Evolutionary conservation across 495 filamentous ascomycete species (phyloP), one percentile per base, ranked within the genome.

Genomic region (Podospora australis): DNA sequence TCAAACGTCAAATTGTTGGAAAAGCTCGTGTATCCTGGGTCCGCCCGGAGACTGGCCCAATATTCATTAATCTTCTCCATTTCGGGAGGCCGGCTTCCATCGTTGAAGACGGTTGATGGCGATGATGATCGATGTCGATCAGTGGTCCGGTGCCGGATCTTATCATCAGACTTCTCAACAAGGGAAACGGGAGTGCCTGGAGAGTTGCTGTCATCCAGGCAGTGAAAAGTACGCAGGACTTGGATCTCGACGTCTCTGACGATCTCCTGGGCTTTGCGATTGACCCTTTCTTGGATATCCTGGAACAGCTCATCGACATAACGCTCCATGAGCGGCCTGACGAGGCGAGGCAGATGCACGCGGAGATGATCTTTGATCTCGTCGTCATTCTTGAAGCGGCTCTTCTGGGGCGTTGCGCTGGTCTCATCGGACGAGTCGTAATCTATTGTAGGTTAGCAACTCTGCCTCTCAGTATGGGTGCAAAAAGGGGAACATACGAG

Each of bases 281-380:
- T 25, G 48, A 59, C 53, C 4, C 47, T 42, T 6, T 49, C 44
- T 10, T 59, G 48, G 1, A 59, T 36, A 2, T 46, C 32, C 9
- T 50, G 43, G 16, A 66, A 30, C 9, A 50, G 30, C 34, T 48
- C 46, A 19, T 59, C 58, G 23, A 64, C 53, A 30, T 66, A 59
- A 2, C 26, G 44, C 6, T 52, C 60, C 23, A 67, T 13, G 3
- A 47, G 28, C 10, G 51, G 50, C 13, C 50, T 51, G n/a, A 58
- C 49, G 1, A 44, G 23, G 11, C 40, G 38, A 9, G 49, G 55
- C 2, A 67, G 14, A 20, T 63, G 57, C 9, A 22, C 38, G 9
- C 49, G 46, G 13, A 65, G 9, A 44, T 29, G 50, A n/a, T 52
- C 48, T 10, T 47, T 43, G 53, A 16, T 53, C n/a, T 57, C 62